A percentile compares a stretch with the other conserved stretches of the same genome.
Evolutionary conservation across 176 grass and related monocot genomes (phyloP).

Genomic region (Oryza punctata): DNA sequence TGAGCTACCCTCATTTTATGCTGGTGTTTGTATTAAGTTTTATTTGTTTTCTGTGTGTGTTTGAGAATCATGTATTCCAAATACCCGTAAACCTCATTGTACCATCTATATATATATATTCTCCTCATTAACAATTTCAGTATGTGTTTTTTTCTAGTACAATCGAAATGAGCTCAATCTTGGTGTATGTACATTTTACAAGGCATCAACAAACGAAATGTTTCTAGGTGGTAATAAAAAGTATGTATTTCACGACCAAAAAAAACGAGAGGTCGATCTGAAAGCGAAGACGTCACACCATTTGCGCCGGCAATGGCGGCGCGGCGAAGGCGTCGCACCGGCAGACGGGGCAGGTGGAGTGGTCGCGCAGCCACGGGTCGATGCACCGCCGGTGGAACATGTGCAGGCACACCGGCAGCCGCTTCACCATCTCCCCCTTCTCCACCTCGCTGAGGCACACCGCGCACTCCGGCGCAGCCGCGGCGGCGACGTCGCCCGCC

Average conservation of each 20-base stretch:
- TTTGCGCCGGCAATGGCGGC: neutral
- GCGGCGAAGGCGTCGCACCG: conserved; percentile 1
- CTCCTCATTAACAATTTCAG: too few species aligned
- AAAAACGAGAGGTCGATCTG: neutral
- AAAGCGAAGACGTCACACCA: neutral
- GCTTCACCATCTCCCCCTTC: conserved; percentile 37
- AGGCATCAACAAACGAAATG: neutral
- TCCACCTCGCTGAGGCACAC: conserved; percentile 45
- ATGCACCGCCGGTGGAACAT: conserved; percentile 33
- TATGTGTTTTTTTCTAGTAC: too few species aligned
- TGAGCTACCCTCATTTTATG: too few species aligned
- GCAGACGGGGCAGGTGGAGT: neutral
- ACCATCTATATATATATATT: too few species aligned
- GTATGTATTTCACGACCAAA: too few species aligned
- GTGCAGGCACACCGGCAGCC: conserved; percentile 48
- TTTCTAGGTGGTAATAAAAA: too few species aligned
- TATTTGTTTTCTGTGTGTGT: too few species aligned
- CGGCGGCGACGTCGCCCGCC: neutral
- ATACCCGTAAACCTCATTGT: too few species aligned
- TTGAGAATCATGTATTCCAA: too few species aligned
- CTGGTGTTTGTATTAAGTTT: too few species aligned
- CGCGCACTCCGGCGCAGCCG: conserved; percentile 19
- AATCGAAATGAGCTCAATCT: too few species aligned
- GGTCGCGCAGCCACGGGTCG: conserved; percentile 13
- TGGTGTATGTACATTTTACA: too few species aligned